Percentiles rank a stretch among this genome's conserved stretches.
Conservation (phyloP, 1,284 basidiomycete species). For the Melampsora americana region DNA sequence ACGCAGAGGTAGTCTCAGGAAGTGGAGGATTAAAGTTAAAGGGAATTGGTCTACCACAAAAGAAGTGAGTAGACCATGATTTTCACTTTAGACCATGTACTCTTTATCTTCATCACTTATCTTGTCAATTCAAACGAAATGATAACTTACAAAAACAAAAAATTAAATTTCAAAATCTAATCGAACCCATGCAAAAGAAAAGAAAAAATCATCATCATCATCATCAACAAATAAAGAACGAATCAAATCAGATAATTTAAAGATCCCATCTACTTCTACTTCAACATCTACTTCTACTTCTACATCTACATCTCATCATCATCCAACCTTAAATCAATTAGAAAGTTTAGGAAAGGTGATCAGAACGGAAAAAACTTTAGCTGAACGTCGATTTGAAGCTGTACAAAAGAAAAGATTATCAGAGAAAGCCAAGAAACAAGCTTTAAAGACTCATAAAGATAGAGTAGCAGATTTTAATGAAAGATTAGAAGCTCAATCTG, state of each 20-base stretch:
- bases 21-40: constrained; percentile 1
- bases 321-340: not conserved
- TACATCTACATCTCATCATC: too few species aligned
- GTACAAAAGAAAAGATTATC: constrained; percentile 61
- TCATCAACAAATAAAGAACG: constrained; percentile 5
- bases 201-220: constrained; percentile 16
- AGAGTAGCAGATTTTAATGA: constrained; percentile 86
- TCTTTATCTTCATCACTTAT: not conserved
- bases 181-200: not conserved
- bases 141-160: not conserved
- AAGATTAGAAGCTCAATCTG: constrained; percentile 80
- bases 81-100: not conserved
- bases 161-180: too few species aligned
- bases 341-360: constrained; percentile 3
- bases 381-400: constrained; percentile 46
- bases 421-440: constrained; percentile 74
- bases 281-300: not conserved
- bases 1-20: not conserved
- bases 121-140: too few species aligned
- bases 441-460: constrained; percentile 88
- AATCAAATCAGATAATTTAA: constrained; percentile 3
- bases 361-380: constrained; percentile 44
- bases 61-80: constrained; percentile 4
- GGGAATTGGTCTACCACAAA: constrained; percentile 3
- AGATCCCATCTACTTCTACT: too few species aligned